Evolutionary conservation across 805 yeast species (phyloP), one percentile per base, ranked within the genome.

Genomic region (Wickerhamiella hasegawae): DNA sequence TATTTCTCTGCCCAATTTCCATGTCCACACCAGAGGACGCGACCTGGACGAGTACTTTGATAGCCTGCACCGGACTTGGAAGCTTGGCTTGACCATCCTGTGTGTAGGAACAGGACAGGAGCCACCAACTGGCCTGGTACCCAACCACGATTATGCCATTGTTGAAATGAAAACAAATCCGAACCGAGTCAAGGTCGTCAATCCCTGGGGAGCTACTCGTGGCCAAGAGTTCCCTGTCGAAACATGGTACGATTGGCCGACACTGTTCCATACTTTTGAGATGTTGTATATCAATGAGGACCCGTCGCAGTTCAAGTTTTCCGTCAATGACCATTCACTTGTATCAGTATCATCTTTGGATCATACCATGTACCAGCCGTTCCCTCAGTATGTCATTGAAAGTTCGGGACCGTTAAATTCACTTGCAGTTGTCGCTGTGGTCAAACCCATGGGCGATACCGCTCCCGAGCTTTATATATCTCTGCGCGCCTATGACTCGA

Each of bases 131-230:
- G 64, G 34, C 2, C 54, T 79, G 21, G 58, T 69, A 1, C 56
- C 74, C 3, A 60, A 66, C 25, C 94, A 83, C 53, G 94, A 83
- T 52, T 83, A 81, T 49, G 63, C 79, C 0, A 57, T 82, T 0
- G 38, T 64, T 2, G 66, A 57, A n/a, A 35, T 72, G 22, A 39
- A 46, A 18, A 42, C 40, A 5, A 41, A 43, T 4, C 47, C 40
- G 3, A 48, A 43, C 9, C 42, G 34, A 1, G 29, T 34, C 4
- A 12, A 33, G n/a, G 23, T 39, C 4, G 26, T 39, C 14, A 35
- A 39, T 22, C 41, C 41, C 5, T 39, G 41, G 41, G 20, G 17
- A 11, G 24, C 28, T 2, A 18, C 18, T 18, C 37, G 30, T 11
- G 33, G n/a, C 5, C 1, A 17, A n/a, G 16, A 30, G 8, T n/a